These are phyloP conservation scores for Xylariaceae sp. DNA, from an alignment of 2,329 filamentous ascomycete genomes.

Conservation along the genomic window DNA sequence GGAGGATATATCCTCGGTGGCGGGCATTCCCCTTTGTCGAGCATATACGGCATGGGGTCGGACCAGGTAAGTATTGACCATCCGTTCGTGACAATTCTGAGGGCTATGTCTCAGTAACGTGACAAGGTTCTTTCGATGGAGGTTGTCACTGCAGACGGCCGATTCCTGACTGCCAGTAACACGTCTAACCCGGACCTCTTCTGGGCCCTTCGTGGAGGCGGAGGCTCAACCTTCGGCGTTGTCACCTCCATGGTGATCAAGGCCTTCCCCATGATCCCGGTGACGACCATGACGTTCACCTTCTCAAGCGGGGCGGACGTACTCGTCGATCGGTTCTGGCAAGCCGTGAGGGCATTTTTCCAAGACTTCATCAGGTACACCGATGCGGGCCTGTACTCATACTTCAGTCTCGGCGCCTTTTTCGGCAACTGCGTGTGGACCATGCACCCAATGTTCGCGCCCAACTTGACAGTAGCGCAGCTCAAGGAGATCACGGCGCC, in stretches of 20 bases:
- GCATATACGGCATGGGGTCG: slow-evolving; percentile 44
- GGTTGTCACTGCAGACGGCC: slow-evolving; percentile 43
- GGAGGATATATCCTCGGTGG: slow-evolving; percentile 46
- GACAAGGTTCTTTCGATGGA: slow-evolving; percentile 40
- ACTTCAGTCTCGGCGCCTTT: slow-evolving; percentile 24
- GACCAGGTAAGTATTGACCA: slow-evolving; percentile 34
- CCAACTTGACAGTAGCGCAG: slow-evolving; percentile 23
- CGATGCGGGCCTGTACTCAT: slow-evolving; percentile 32
- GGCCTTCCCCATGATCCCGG: slow-evolving; percentile 29
- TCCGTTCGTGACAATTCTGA: background rate
- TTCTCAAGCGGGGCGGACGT: slow-evolving; percentile 23
- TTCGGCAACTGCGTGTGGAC: slow-evolving; percentile 22
- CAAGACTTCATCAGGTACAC: slow-evolving; percentile 29
- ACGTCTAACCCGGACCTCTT: slow-evolving; percentile 43
- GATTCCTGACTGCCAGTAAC: slow-evolving; percentile 38
- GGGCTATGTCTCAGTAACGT: too few species aligned
- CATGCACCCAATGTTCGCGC: slow-evolving; percentile 31
- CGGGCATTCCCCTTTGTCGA: slow-evolving; percentile 49
- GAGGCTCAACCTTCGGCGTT: slow-evolving; percentile 40
- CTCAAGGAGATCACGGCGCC: slow-evolving; percentile 27
- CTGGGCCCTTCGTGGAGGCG: slow-evolving; percentile 46
- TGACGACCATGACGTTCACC: slow-evolving; percentile 28
- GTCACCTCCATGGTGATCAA: slow-evolving; percentile 37
- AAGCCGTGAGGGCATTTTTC: slow-evolving; percentile 27
- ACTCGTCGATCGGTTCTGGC: slow-evolving; percentile 29